Base-by-base conservation (phyloP, 2,329 filamentous ascomycete species). In the Zasmidium citrigriseum region DNA sequence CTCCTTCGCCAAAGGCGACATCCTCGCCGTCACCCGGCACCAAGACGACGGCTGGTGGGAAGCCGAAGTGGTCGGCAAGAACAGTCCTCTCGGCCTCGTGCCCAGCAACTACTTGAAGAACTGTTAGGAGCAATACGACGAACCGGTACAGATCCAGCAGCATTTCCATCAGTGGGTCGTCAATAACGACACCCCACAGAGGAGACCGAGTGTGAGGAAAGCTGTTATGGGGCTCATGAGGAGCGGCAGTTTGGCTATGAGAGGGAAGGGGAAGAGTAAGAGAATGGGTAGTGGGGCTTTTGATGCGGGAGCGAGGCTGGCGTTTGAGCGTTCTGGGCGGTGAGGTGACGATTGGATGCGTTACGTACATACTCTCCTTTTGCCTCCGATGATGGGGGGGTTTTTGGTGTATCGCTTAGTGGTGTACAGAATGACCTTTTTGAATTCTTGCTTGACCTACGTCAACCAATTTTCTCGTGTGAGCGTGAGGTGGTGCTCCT, bases 41-140 rank as follows among this genome's bases (percentile, higher is more conserved):
- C 95, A 99, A 76, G 95, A 99, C 73, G 95, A 99, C 72, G 95
- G 95, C 20, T 99, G 95, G 95, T 99, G 96, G 95, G 95, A 99
- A 78, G 96, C 96, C 12, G 93, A 97, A 75, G 86, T 97, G 44
- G 90, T 93, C 47, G 87, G 88, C 20, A 82, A 80, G 67, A 79
- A 78, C 62, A 77, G 77, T 44, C 73, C 77, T 44, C 74, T 82
- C 16, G 86, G 86, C 22, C 75, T 89, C 65, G 86, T 89, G 52
- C 86, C 86, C 2, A 87, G 84, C 64, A 89, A 89, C 72, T 89
- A 89, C 68, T 71, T 89, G 56, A 85, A 88, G 73, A 78, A 80
- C 55, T 85, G 83, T 67, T 80, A 69, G 64, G 38, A 38, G 57
- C 49, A 55, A n/a, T 4, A 9, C 18, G 34, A 41, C 4, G 34